Conservation (phyloP, 2,329 filamentous ascomycete species). For the Mycogone perniciosa region DNA sequence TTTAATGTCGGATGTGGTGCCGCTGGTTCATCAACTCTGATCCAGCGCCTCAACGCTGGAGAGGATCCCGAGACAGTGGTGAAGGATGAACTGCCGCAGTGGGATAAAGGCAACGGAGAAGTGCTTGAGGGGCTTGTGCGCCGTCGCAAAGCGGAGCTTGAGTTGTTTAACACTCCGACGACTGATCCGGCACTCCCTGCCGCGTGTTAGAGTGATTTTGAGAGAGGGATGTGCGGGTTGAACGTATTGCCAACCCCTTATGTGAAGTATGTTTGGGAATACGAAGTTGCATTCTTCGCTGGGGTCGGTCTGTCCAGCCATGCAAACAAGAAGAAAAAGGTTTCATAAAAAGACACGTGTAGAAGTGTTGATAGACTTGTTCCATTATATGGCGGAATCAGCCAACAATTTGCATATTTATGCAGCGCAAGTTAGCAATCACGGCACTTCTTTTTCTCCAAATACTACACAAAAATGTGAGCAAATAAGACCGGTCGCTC, state of each 20-base stretch:
- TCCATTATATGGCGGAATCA: no score
- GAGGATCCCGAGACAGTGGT: slow-evolving; percentile 36
- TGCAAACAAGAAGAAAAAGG: no score
- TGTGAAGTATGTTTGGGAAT: no score
- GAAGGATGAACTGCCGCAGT: slow-evolving; percentile 40
- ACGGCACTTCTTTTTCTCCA: no score
- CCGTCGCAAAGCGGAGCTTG: slow-evolving; percentile 39
- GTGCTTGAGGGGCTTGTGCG: slow-evolving; percentile 35
- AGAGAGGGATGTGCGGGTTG: not conserved
- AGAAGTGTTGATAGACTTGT: no score
- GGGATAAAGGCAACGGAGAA: slow-evolving; percentile 36
- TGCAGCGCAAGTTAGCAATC: no score
- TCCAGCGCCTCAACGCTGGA: slow-evolving; percentile 38
- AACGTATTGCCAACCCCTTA: no score
- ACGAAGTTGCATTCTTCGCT: not conserved
- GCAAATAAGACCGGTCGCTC: no score
- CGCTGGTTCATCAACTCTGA: slow-evolving; percentile 33
- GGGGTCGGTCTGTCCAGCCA: no score
- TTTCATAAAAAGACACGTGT: no score
- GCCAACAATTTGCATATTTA: no score
- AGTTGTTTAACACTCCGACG: slow-evolving; percentile 20
- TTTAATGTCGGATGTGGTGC: slow-evolving; percentile 45
- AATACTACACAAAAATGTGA: no score
- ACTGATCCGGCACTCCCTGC: not conserved
- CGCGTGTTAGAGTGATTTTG: not conserved